A percentile compares a stretch with the other conserved stretches of the same genome.
Conservation (phyloP, 768 basidiomycete species). For the Trametes cinnabarina region DNA sequence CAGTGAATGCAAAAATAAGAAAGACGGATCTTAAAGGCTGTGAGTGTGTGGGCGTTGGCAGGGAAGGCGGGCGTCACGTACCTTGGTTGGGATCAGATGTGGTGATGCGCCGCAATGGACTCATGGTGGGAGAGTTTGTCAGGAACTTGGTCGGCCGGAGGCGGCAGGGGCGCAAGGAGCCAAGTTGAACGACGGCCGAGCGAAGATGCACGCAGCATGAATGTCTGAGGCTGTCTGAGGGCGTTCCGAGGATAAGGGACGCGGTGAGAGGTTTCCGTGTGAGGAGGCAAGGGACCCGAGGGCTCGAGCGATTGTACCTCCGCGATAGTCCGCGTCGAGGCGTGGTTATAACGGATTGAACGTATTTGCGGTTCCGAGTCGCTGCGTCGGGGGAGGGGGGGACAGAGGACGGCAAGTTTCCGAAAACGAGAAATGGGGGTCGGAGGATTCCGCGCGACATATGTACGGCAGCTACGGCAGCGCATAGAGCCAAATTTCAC, state of each 20-base stretch:
- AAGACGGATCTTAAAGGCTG: neutral
- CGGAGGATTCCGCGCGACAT: neutral
- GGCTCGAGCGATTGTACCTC: neutral
- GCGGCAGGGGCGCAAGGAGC: too few relatives aligned
- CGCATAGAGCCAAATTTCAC: too few relatives aligned
- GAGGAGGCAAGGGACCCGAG: neutral
- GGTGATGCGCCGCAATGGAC: neutral
- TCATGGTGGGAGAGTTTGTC: neutral
- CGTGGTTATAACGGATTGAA: neutral
- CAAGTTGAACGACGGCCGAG: too few relatives aligned
- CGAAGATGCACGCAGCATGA: too few relatives aligned
- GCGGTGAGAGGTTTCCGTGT: neutral
- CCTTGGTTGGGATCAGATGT: neutral
- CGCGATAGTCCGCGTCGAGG: neutral
- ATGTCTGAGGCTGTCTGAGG: too few relatives aligned
- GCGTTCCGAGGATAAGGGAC: neutral
- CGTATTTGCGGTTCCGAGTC: neutral
- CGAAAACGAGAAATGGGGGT: neutral
- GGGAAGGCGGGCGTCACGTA: neutral
- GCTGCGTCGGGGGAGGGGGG: neutral
- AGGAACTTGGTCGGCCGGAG: too few relatives aligned
- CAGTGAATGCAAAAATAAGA: too few relatives aligned
- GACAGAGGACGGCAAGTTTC: too few relatives aligned
- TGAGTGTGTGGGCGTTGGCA: neutral
- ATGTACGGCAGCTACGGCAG: too few relatives aligned